Evolutionary conservation across 306 rosid species (phyloP).

Genomic region (Rosa multiflora): DNA sequence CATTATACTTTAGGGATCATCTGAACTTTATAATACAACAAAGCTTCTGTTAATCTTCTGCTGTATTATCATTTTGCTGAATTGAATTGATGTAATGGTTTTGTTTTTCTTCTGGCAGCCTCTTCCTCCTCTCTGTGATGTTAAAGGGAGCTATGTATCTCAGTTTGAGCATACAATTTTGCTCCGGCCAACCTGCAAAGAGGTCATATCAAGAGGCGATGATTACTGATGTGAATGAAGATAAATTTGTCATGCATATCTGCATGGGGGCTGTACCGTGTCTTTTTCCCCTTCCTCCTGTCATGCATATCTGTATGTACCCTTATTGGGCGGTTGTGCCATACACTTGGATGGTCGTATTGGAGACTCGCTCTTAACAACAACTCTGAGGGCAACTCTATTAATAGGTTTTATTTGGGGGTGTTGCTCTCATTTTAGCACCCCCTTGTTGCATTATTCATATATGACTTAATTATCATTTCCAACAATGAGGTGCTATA

Average conservation of each 20-base stretch:
- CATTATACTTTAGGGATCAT: neutral
- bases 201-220: conserved; percentile 93
- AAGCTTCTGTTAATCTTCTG: neutral
- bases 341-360: no score
- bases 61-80: neutral
- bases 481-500: no score
- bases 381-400: no score
- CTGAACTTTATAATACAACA: neutral
- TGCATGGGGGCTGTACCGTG: neutral
- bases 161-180: conserved; percentile 93
- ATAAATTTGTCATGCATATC: conserved; percentile 6
- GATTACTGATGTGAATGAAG: conserved; percentile 50
- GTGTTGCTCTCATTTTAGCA: no score
- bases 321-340: no score
- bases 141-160: conserved; percentile 90
- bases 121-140: conserved; percentile 81
- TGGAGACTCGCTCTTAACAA: no score
- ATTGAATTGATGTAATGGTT: neutral
- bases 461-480: no score
- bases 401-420: no score
- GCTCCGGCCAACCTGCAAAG: conserved; percentile 96
- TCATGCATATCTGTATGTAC: no score
- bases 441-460: no score
- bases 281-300: neutral
- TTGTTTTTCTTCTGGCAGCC: conserved; percentile 50